Base-by-base conservation (phyloP, 306 rosid species). In the Fragaria nilgerrensis region DNA sequence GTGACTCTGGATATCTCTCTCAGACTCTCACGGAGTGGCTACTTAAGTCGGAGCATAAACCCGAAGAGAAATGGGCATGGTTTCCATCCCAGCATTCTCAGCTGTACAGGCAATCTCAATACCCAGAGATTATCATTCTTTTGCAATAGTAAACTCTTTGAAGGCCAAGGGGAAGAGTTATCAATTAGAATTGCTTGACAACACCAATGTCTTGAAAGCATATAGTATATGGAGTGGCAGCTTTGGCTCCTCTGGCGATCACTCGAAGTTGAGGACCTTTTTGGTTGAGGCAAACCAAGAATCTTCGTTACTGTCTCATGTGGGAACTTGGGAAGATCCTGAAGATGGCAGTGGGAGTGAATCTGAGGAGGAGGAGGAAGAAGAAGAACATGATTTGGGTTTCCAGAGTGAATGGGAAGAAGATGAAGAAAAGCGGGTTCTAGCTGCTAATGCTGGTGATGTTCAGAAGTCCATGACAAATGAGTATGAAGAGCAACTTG, bases 301-400 rank as follows among this genome's bases (percentile, higher is more conserved):
- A 65, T 81, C 83, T 16, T 58, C 76, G 36, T 76, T 70, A 36
- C 76, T 72, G 76, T 79, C 77, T 9, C 85, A 20, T 29, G 62
- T 29, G 66, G 89, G 83, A 78, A 71, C 81, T 77, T 90, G 96
- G 98, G 98, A 95, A 85, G 91, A 87, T 72, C 96, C 97, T 19
- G 96, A 92, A 56, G 79, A 82, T 82, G 91, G 85, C 64, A 88
- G 86, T 68, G 91, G 78, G 44, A 89, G 92, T 49, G 97, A 90
- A 23, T 65, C n/a, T 63, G 96, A 75, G 14, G 85, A 77, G 58
- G 90, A 88, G 15, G 88, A 85, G 8, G 88, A 85, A 61, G 83
- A 81, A 79, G 85, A 85, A 53, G 88, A 84, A 73, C 81, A 84
- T 83, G 88, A 88, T 70, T 76, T 72, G 82, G 94, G 81, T 68